A percentile compares a stretch with the other conserved stretches of the same genome.
Conservation (phyloP, 805 yeast species). For the Debaryomyces hansenii region DNA sequence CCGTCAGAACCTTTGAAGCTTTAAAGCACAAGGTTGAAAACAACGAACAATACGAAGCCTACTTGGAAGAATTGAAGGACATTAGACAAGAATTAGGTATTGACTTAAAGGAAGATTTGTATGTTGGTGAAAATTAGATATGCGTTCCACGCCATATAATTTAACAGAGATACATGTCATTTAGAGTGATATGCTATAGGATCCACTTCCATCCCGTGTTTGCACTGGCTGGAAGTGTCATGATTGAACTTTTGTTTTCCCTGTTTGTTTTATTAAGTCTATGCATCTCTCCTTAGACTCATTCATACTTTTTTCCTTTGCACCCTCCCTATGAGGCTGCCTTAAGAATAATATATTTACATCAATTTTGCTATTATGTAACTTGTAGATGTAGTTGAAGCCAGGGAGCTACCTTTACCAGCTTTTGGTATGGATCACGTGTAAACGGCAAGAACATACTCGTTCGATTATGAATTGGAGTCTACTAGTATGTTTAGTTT, state of each 20-base stretch:
- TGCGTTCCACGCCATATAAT: too few species aligned
- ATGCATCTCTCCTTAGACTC: not conserved
- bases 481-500: too few species aligned
- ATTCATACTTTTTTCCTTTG: not conserved
- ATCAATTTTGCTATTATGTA: not conserved
- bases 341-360: not conserved
- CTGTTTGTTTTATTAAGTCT: not conserved
- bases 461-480: too few species aligned
- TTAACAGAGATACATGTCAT: too few species aligned
- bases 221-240: not conserved
- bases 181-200: too few species aligned
- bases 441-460: too few species aligned
- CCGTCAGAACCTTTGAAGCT: constrained; percentile 97
- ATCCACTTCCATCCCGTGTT: too few species aligned
- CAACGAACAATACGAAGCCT: constrained; percentile 91
- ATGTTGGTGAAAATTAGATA: constrained; percentile 30
- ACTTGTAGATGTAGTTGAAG: too few species aligned
- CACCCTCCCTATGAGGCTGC: not conserved
- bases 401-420: too few species aligned
- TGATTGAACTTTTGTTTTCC: not conserved
- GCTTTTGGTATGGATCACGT: too few species aligned
- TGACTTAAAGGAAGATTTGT: constrained; percentile 89
- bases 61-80: constrained; percentile 90
- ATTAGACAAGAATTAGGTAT: constrained; percentile 91
- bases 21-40: constrained; percentile 94